phyloP scores from a whole-genome alignment of 179 eudicot genomes.

The Spinacia oleracea region DNA sequence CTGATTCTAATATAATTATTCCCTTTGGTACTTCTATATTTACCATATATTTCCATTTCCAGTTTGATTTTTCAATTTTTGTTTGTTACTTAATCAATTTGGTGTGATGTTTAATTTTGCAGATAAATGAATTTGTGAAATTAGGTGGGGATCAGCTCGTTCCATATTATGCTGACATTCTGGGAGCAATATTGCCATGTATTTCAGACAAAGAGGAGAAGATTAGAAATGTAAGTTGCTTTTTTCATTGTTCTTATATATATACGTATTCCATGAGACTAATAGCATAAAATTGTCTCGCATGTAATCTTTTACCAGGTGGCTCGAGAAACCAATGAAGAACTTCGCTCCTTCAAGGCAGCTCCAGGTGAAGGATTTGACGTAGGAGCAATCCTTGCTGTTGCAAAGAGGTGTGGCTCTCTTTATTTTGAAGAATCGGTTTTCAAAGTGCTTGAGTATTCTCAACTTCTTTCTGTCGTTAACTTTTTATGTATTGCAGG shows the following conservation, averaged over 20 bases:
- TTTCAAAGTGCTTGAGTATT: neutral
- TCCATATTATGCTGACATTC: conserved; percentile 94
- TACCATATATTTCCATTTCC: neutral
- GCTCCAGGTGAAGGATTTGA: conserved; percentile 92
- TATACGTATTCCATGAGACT: neutral
- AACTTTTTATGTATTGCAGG: neutral
- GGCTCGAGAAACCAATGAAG: conserved; percentile 96
- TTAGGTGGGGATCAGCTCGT: conserved; percentile 98
- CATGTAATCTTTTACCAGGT: conserved; percentile 46
- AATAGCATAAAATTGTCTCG: neutral
- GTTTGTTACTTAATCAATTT: conserved; percentile 2
- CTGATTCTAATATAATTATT: neutral
- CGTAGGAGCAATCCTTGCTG: conserved; percentile 80
- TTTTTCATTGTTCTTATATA: conserved; percentile 8
- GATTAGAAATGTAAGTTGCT: conserved; percentile 80
- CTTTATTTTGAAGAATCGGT: conserved; percentile 8
- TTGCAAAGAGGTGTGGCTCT: conserved; percentile 75
- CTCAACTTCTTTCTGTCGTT: too few relatives aligned
- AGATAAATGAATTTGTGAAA: conserved; percentile 97
- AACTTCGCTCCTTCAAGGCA: conserved; percentile 73
- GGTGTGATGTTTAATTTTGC: conserved; percentile 27
- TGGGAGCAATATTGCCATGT: conserved; percentile 94
- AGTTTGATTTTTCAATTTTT: neutral
- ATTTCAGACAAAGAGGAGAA: conserved; percentile 98
- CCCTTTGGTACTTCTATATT: neutral